phyloP scores from a whole-genome alignment of 2,329 filamentous ascomycete genomes.

The Tolypocladium sp. region DNA sequence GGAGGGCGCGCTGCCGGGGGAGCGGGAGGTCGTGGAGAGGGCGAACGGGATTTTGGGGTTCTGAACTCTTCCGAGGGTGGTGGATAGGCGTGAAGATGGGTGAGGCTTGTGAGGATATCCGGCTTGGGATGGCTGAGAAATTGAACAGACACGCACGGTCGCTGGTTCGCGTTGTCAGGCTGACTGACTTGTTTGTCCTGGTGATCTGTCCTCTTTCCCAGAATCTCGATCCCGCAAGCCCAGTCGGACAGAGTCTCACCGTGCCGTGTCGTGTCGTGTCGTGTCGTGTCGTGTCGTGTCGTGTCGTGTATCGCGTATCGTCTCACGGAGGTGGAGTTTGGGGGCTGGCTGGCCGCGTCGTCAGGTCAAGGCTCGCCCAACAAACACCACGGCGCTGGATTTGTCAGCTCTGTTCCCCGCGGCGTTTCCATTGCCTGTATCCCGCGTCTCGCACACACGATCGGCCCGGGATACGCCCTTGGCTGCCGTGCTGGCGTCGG shows the following conservation, averaged over 20 bases:
- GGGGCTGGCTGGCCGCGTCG: neutral
- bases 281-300: neutral
- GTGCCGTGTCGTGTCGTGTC: neutral
- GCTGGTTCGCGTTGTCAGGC: neutral
- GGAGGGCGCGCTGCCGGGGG: conserved; percentile 20
- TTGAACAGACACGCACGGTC: neutral
- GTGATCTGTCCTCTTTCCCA: neutral
- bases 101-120: neutral
- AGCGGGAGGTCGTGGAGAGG: conserved; percentile 23
- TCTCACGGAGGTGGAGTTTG: neutral
- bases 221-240: neutral
- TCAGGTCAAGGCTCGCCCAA: neutral
- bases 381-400: neutral
- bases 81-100: neutral
- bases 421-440: neutral
- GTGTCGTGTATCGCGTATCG: neutral
- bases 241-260: neutral
- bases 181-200: neutral
- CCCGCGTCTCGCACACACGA: neutral
- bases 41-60: conserved; percentile 39
- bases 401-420: neutral
- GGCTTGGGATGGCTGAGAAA: too few relatives aligned
- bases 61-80: conserved; percentile 6
- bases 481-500: neutral
- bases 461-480: too few relatives aligned